These are phyloP conservation scores for Silene conica DNA, from an alignment of 148 eudicot species.

Conservation along the genomic window DNA sequence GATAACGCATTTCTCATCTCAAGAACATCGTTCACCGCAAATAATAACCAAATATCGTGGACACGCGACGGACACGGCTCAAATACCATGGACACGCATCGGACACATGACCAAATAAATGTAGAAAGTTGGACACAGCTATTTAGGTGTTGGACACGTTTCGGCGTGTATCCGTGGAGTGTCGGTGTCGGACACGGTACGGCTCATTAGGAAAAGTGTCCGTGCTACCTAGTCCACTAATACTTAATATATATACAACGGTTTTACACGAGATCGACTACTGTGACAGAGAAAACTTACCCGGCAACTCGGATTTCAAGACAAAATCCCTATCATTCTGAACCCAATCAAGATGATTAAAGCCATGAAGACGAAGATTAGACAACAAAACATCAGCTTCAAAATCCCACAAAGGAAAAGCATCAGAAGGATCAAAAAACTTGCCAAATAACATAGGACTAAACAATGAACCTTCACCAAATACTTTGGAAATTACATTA, in stretches of 20 bases:
- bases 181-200: too few relatives aligned
- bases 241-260: not conserved
- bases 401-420: constrained; percentile 90
- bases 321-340: constrained; percentile 49
- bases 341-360: constrained; percentile 54
- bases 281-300: constrained; percentile 31
- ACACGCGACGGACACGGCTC: too few relatives aligned
- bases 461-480: constrained; percentile 64
- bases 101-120: too few relatives aligned
- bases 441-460: constrained; percentile 84
- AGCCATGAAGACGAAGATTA: constrained; percentile 29
- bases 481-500: constrained; percentile 34
- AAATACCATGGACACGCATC: too few relatives aligned
- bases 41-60: too few relatives aligned
- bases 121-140: too few relatives aligned
- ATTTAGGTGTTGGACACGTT: too few relatives aligned
- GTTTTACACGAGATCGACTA: not conserved
- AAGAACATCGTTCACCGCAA: too few relatives aligned
- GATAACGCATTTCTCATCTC: too few relatives aligned
- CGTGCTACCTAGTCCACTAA: too few relatives aligned
- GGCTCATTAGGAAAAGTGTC: too few relatives aligned
- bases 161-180: too few relatives aligned
- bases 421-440: constrained; percentile 94
- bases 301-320: constrained; percentile 59
- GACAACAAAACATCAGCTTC: constrained; percentile 55